Percentiles rank a stretch among this genome's conserved stretches.
These are phyloP conservation scores for Coniferiporia weirii DNA, from an alignment of 1,284 basidiomycete species.

Conservation along the genomic window DNA sequence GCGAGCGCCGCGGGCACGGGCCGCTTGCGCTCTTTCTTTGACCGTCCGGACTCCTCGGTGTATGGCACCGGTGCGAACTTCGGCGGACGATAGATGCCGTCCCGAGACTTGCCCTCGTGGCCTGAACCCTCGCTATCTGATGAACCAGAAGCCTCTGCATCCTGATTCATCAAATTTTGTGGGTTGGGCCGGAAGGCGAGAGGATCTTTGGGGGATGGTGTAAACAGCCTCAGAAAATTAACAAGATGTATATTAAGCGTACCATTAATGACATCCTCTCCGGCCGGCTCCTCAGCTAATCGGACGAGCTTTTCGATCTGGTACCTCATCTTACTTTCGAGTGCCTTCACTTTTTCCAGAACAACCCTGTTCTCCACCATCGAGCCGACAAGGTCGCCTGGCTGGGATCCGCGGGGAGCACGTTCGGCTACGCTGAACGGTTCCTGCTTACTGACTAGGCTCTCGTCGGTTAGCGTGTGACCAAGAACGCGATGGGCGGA, in stretches of 20 bases:
- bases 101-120: conserved; percentile 27
- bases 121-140: conserved; percentile 30
- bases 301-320: conserved; percentile 92
- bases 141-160: conserved; percentile 30
- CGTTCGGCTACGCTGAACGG: conserved; percentile 54
- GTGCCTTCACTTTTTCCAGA: conserved; percentile 72
- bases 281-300: conserved; percentile 55
- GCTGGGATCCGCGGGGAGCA: conserved; percentile 43
- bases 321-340: conserved; percentile 88
- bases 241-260: conserved; percentile 20
- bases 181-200: conserved; percentile 91
- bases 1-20: conserved; percentile 70
- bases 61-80: conserved; percentile 92
- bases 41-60: conserved; percentile 52
- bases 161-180: conserved; percentile 48
- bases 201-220: conserved; percentile 52
- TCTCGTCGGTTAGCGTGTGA: conserved; percentile 49
- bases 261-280: conserved; percentile 63
- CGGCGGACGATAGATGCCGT: conserved; percentile 85
- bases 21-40: conserved; percentile 36
- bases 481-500: conserved; percentile 65
- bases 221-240: not conserved
- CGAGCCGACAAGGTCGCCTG: conserved; percentile 66
- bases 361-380: conserved; percentile 71
- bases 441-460: conserved; percentile 34